phyloP scores from a whole-genome alignment of 1,139 yeast species.

The Geotrichum citri-aurantii region DNA sequence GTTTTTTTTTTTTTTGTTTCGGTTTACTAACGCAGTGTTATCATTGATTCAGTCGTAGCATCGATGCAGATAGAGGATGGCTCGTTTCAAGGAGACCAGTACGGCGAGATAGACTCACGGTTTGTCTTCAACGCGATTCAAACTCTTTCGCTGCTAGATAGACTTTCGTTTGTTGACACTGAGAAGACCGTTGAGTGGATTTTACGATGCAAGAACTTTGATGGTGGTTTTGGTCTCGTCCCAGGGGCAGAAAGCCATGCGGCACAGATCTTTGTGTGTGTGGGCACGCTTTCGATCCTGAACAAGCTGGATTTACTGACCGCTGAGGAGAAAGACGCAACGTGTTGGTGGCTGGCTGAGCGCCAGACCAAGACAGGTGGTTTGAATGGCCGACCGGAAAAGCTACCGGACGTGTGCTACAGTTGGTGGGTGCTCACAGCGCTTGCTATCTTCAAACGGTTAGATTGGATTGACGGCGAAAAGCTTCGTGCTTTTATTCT shows the following conservation, averaged over 20 bases:
- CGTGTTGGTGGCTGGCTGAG: conserved; percentile 80
- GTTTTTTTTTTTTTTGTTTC: background rate
- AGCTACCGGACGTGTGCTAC: conserved; percentile 92
- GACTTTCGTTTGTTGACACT: conserved; percentile 53
- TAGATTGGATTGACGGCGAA: conserved; percentile 68
- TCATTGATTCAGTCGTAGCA: conserved; percentile 39
- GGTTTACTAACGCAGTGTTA: conserved; percentile 23
- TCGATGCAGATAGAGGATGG: conserved; percentile 67
- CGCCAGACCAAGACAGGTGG: conserved; percentile 92
- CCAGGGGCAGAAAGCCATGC: conserved; percentile 97
- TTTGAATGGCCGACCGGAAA: conserved; percentile 92
- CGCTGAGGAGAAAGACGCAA: conserved; percentile 37
- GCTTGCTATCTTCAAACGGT: conserved; percentile 57
- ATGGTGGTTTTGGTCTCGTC: conserved; percentile 89
- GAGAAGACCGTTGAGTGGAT: conserved; percentile 65
- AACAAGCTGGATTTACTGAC: conserved; percentile 49
- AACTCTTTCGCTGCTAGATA: conserved; percentile 62
- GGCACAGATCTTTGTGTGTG: conserved; percentile 80
- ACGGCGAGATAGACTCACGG: conserved; percentile 90
- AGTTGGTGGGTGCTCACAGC: conserved; percentile 97
- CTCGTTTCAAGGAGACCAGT: conserved; percentile 79
- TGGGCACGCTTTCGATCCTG: conserved; percentile 72
- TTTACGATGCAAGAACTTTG: conserved; percentile 72
- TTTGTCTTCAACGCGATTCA: conserved; percentile 81
- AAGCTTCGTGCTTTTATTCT: conserved; percentile 63